Evolutionary conservation across 2,329 filamentous ascomycete species (phyloP).

Genomic region (Botrytis byssoidea): DNA sequence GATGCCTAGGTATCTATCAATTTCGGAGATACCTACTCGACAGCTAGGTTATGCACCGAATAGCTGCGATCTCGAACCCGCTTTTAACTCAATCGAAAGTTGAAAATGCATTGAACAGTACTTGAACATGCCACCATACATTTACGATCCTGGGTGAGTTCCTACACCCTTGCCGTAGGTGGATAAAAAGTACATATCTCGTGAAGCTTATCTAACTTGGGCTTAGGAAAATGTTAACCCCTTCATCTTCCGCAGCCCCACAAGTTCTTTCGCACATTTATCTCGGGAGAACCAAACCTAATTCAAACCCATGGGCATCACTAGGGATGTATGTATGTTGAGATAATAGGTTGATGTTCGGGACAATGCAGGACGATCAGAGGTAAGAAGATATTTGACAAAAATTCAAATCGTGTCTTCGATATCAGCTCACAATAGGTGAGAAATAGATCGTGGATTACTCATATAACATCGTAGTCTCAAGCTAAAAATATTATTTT

Average conservation of each 20-base stretch:
- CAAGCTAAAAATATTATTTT: constrained; percentile 11
- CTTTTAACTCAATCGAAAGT: constrained; percentile 6
- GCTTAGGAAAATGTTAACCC: neutral
- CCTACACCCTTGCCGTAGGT: neutral
- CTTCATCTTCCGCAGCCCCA: constrained; percentile 16
- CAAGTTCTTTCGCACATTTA: constrained; percentile 11
- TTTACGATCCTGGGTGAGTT: constrained; percentile 13
- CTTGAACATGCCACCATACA: constrained; percentile 18
- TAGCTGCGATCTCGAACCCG: constrained; percentile 14
- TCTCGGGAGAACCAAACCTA: constrained; percentile 10
- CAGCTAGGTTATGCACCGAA: neutral
- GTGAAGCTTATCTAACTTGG: constrained; percentile 9
- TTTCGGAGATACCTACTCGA: neutral
- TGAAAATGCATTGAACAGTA: constrained; percentile 14
- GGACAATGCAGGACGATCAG: neutral
- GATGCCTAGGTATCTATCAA: neutral
- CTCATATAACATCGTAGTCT: neutral
- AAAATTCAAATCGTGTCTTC: neutral
- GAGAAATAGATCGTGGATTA: constrained; percentile 11
- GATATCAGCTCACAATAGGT: neutral
- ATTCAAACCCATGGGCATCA: neutral
- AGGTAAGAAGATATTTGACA: constrained; percentile 1
- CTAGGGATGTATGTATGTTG: neutral
- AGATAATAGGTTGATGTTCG: neutral
- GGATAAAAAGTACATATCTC: neutral